Percentiles rank a stretch among this genome's conserved stretches.
Evolutionary conservation across 306 rosid species (phyloP).

Genomic region (Canavalia gladiata): DNA sequence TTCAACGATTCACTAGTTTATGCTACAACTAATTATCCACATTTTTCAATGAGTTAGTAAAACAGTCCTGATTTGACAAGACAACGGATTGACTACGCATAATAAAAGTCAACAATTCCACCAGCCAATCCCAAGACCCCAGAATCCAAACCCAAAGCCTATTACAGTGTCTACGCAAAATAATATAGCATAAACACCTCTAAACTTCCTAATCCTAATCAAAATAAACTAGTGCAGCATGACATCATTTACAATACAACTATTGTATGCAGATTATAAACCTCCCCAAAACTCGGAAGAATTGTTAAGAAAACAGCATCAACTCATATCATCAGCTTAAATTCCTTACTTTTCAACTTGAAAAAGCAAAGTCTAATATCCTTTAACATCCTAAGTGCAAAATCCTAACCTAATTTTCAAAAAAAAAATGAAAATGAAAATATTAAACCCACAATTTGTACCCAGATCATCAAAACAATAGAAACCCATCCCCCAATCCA

Average conservation of each 20-base stretch:
- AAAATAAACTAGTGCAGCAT: conserved; percentile 22
- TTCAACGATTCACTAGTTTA: conserved; percentile 3
- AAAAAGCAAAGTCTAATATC: background rate
- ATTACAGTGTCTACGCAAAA: background rate
- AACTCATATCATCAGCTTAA: conserved; percentile 30
- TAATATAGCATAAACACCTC: conserved; percentile 3
- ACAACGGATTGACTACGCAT: conserved; percentile 21
- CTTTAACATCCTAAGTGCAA: background rate
- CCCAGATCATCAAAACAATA: conserved; percentile 43
- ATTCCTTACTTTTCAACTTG: conserved; percentile 42
- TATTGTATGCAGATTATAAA: background rate
- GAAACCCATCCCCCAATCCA: conserved; percentile 42
- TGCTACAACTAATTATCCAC: background rate
- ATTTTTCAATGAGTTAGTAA: conserved; percentile 13
- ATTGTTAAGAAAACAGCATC: conserved; percentile 15
- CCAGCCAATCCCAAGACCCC: conserved; percentile 9
- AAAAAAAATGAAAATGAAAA: conserved; percentile 14
- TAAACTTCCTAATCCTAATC: conserved; percentile 28
- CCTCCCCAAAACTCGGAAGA: conserved; percentile 31
- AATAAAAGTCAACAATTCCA: conserved; percentile 11
- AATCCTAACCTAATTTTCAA: background rate
- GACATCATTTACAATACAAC: conserved; percentile 1
- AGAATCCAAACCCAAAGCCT: conserved; percentile 1
- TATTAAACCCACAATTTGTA: conserved; percentile 34
- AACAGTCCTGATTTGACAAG: background rate